A percentile compares a stretch with the other conserved stretches of the same genome.
These are phyloP conservation scores for Purpureocillium takamizusanense DNA, from an alignment of 2,329 filamentous ascomycete species.

Conservation along the genomic window DNA sequence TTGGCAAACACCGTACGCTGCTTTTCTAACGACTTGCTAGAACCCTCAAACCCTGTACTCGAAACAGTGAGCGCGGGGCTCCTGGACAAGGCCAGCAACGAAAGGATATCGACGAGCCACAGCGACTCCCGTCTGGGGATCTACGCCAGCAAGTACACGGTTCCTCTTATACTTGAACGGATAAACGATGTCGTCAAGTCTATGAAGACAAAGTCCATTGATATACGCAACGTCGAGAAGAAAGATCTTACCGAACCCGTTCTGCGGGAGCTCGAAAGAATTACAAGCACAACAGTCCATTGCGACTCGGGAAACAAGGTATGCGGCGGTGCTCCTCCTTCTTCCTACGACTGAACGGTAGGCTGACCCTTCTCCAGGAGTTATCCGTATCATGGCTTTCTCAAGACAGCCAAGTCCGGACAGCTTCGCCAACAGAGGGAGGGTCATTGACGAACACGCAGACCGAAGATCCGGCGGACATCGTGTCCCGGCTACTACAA, in stretches of 20 bases:
- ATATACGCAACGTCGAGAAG: slow-evolving; percentile 11
- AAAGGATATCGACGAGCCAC: slow-evolving; percentile 15
- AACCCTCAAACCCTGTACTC: slow-evolving; percentile 13
- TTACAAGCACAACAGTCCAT: slow-evolving; percentile 22
- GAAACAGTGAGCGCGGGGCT: slow-evolving; percentile 18
- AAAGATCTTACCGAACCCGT: slow-evolving; percentile 10
- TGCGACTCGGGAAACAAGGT: slow-evolving; percentile 12
- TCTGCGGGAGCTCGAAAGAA: slow-evolving; percentile 18
- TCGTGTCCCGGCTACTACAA: slow-evolving; percentile 36
- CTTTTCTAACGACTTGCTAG: slow-evolving; percentile 4
- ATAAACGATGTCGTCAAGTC: slow-evolving; percentile 20
- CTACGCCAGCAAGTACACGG: slow-evolving; percentile 17
- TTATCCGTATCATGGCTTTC: slow-evolving; percentile 35
- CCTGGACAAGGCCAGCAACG: slow-evolving; percentile 20
- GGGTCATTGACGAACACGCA: slow-evolving; percentile 3
- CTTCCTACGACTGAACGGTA: too few relatives aligned
- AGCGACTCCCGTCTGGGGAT: slow-evolving; percentile 18
- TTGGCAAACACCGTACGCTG: neutral
- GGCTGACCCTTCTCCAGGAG: slow-evolving; percentile 12
- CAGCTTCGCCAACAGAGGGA: neutral
- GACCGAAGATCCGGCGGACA: slow-evolving; percentile 32
- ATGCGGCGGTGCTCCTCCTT: slow-evolving; percentile 1
- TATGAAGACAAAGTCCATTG: slow-evolving; percentile 16
- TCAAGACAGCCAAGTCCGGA: slow-evolving; percentile 6
- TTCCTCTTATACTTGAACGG: slow-evolving; percentile 23